Percentiles rank a stretch among this genome's conserved stretches.
Conservation (phyloP, 2,329 filamentous ascomycete genomes). For the Hypoxylon sp. region DNA sequence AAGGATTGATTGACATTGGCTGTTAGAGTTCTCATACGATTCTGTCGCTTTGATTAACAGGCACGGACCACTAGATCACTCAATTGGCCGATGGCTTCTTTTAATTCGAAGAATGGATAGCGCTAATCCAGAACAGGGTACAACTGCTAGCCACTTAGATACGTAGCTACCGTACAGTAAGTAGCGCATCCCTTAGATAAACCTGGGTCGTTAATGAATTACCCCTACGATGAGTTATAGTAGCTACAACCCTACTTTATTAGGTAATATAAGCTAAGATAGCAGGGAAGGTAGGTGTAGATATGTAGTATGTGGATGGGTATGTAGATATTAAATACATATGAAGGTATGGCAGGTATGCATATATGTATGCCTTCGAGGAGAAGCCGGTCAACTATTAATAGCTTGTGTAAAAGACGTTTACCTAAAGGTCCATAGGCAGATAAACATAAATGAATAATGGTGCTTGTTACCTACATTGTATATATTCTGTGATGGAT, state of each 20-base stretch:
- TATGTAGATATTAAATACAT: not conserved
- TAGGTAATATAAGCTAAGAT: slow-evolving; percentile 7
- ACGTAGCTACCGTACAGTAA: slow-evolving; percentile 3
- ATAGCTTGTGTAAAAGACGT: not conserved
- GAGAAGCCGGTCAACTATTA: too few relatives aligned
- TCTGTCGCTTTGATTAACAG: slow-evolving; percentile 40
- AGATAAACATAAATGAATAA: not conserved
- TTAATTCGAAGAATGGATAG: slow-evolving; percentile 36
- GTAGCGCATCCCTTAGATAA: slow-evolving; percentile 6
- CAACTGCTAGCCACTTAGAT: slow-evolving; percentile 28
- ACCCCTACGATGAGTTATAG: not conserved
- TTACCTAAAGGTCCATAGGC: not conserved
- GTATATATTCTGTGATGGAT: slow-evolving; percentile 13
- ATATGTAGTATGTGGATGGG: not conserved
- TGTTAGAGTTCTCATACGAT: slow-evolving; percentile 46
- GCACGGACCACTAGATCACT: slow-evolving; percentile 35
- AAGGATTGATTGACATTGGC: slow-evolving; percentile 38
- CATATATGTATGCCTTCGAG: not conserved
- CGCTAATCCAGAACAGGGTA: slow-evolving; percentile 29
- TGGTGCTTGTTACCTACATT: not conserved
- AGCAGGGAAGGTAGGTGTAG: not conserved
- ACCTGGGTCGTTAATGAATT: not conserved
- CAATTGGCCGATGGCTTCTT: slow-evolving; percentile 31
- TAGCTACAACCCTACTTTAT: slow-evolving; percentile 8
- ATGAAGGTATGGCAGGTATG: not conserved